Conservation (phyloP, 495 filamentous ascomycete genomes). For the Lophiostoma macrostomum region DNA sequence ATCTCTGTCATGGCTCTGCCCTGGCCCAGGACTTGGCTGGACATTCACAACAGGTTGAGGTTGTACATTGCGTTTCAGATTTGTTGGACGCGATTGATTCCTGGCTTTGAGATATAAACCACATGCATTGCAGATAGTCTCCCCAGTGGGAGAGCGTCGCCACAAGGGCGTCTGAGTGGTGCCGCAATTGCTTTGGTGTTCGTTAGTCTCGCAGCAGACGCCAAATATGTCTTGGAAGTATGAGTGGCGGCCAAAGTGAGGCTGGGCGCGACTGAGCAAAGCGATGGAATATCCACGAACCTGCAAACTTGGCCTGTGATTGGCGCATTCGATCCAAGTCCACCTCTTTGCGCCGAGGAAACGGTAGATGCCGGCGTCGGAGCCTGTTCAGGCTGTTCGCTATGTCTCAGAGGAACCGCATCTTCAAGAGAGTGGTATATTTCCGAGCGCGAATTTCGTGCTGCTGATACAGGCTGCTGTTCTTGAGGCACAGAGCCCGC, state of each 20-base stretch:
- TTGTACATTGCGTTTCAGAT: conserved; percentile 62
- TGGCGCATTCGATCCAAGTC: conserved; percentile 20
- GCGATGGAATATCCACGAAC: conserved; percentile 11
- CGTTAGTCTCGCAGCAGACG: background rate
- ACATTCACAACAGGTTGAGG: conserved; percentile 10
- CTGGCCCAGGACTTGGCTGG: conserved; percentile 15
- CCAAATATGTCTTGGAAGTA: background rate
- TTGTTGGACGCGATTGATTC: conserved; percentile 84
- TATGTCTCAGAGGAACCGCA: conserved; percentile 14
- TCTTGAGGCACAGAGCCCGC: background rate
- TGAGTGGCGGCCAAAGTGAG: background rate
- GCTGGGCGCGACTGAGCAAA: background rate
- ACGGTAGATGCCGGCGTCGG: conserved; percentile 6
- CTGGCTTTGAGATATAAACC: conserved; percentile 92
- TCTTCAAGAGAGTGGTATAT: conserved; percentile 35
- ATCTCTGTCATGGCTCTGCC: conserved; percentile 41
- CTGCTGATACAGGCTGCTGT: background rate
- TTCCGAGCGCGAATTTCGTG: conserved; percentile 10
- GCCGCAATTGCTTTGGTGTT: conserved; percentile 73
- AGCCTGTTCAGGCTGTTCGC: conserved; percentile 8
- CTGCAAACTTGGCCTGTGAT: conserved; percentile 31
- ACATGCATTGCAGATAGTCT: conserved; percentile 97
- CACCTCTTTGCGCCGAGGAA: conserved; percentile 1
- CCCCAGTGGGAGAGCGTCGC: conserved; percentile 87
- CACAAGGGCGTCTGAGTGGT: conserved; percentile 93